phyloP scores from a whole-genome alignment of 2,329 filamentous ascomycete species.

The Monascus ruber region DNA sequence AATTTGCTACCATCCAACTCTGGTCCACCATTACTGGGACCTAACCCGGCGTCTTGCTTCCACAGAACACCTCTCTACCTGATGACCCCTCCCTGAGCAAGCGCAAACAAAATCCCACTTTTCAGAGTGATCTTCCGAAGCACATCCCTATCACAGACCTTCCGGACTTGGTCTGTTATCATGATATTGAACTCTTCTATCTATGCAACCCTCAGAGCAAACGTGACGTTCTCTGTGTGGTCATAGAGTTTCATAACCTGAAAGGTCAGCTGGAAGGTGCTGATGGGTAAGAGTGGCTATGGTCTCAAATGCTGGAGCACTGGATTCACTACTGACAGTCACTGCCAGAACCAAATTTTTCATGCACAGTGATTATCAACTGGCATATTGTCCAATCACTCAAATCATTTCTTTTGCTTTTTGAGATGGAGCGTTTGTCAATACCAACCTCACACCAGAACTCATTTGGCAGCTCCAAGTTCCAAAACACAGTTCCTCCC shows the following conservation, averaged over 20 bases:
- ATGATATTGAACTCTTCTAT: conserved; percentile 16
- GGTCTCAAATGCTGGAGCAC: conserved; percentile 1
- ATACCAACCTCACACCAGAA: conserved; percentile 13
- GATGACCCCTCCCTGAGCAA: conserved; percentile 9
- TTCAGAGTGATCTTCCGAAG: conserved; percentile 9
- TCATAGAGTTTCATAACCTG: conserved; percentile 17
- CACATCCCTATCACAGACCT: conserved; percentile 9
- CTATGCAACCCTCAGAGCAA: conserved; percentile 10
- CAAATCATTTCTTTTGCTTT: conserved; percentile 16
- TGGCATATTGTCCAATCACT: conserved; percentile 15
- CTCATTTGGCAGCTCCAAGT: conserved; percentile 15
- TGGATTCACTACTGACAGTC: conserved; percentile 4
- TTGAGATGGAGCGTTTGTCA: conserved; percentile 12
- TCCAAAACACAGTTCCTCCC: conserved; percentile 7
- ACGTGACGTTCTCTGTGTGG: not conserved
- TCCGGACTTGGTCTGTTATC: conserved; percentile 13
- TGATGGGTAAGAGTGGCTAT: conserved; percentile 4
- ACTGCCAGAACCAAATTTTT: conserved; percentile 6
- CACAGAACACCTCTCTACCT: too few relatives aligned
- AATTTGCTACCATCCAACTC: too few relatives aligned
- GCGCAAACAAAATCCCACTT: conserved; percentile 2
- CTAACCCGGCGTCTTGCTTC: too few relatives aligned
- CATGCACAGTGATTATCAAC: conserved; percentile 11
- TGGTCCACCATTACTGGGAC: too few relatives aligned
- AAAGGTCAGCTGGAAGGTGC: conserved; percentile 9